Evolutionary conservation across 2,329 filamentous ascomycete genomes (phyloP), one percentile per base, ranked within the genome.

Genomic region (Diaporthe sp.): DNA sequence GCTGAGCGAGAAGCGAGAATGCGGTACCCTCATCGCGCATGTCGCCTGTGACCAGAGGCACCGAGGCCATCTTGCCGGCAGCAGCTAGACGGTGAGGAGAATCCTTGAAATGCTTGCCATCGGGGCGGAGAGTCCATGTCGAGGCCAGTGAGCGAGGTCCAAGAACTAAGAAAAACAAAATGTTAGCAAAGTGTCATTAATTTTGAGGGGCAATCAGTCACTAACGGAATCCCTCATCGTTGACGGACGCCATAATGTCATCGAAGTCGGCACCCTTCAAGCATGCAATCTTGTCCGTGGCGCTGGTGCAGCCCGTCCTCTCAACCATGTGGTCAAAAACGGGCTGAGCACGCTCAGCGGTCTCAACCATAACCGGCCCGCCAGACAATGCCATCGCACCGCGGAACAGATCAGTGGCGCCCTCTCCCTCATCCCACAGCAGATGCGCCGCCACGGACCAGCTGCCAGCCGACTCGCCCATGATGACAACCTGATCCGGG

Each of bases 381-480:
- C 62, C 62, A 17, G 62, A 67, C 44, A 67, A 25, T 22, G 62
- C 62, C 44, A 67, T 51, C 19, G 62, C 44, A 17, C 62, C 62
- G 12, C 28, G 44, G 62, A 67, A 67, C 19, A 51, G 62, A 37
- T 37, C 62, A 67, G 28, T 17, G 1, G 62, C 28, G 9, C 62
- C 28, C 44, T 67, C 28, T 9, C 62, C 62, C 5, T 67, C 62
- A 37, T 67, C 62, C 62, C 62, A 67, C 12, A 51, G 19, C 1
- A 88, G 81, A 57, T 89, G 88, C 6, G 81, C 80, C 2, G 85
- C 84, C 1, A 89, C 85, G 5, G 84, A 86, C 74, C 85, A 85
- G 28, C 81, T 87, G 2, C 88, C 88, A 3, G 88, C 87, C 13
- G 84, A 88, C 79, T 90, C 86, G 39, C 86, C 89, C 81, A 85